Evolutionary conservation across 2,329 filamentous ascomycete species (phyloP).

Genomic region (Pseudogymnoascus sp.): DNA sequence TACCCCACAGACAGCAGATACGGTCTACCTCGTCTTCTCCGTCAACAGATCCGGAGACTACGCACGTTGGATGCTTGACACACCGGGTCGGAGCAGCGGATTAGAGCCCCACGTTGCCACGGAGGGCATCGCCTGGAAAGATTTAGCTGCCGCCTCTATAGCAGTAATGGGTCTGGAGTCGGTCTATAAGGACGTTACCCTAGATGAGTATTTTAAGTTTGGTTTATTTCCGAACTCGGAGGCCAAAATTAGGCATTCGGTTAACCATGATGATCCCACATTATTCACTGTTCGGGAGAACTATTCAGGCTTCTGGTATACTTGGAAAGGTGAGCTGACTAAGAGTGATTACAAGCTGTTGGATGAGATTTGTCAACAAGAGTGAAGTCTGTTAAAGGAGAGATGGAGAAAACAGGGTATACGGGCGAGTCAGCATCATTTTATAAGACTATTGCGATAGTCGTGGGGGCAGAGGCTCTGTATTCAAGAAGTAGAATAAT

Average conservation of each 20-base stretch:
- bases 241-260: slow-evolving; percentile 16
- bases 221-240: slow-evolving; percentile 15
- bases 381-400: slow-evolving; percentile 18
- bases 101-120: slow-evolving; percentile 22
- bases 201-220: slow-evolving; percentile 18
- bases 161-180: slow-evolving; percentile 18
- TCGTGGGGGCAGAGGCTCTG: not conserved
- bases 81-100: slow-evolving; percentile 18
- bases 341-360: slow-evolving; percentile 18
- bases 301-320: slow-evolving; percentile 20
- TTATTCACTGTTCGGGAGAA: slow-evolving; percentile 18
- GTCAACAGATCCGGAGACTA: too few relatives aligned
- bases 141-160: slow-evolving; percentile 15
- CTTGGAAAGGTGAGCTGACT: slow-evolving; percentile 16
- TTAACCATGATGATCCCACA: slow-evolving; percentile 15
- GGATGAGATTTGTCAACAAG: slow-evolving; percentile 18
- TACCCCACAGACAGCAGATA: too few relatives aligned
- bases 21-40: too few relatives aligned
- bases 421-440: not conserved
- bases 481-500: too few relatives aligned
- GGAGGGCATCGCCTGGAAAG: slow-evolving; percentile 18
- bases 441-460: not conserved
- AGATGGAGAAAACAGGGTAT: slow-evolving; percentile 12
- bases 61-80: slow-evolving; percentile 23
- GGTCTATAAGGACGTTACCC: slow-evolving; percentile 15